Evolutionary conservation across 2,329 filamentous ascomycete genomes (phyloP), one percentile per base, ranked within the genome.

Genomic region (Cladosporium sp.): DNA sequence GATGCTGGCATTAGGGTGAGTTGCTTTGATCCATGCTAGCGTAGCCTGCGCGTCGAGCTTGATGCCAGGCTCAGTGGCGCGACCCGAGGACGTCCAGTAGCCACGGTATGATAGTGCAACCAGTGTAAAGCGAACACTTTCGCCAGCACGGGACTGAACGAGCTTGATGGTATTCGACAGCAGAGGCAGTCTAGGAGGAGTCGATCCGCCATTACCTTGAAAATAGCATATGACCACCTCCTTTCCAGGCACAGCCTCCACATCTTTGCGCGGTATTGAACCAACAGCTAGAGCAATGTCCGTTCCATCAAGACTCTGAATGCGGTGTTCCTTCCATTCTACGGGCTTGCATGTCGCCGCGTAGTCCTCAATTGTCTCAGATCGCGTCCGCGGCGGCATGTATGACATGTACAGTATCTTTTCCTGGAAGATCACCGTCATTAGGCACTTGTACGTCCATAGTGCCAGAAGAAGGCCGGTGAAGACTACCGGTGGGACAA

Each of bases 391-490:
- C 2, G 86, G 86, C 14, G 86, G 86, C 46, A 90, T 70, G 43
- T 84, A 85, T 0, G 87, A 85, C 73, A 89, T 89, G 69, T 90
- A 91, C 54, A 91, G 86, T 64, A 91, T 88, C 64, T 85, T 85
- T 63, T 91, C 88, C 69, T 91, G 87, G 65, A 90, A 86, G 4
- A 86, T 60, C 28, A 92, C 75, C 71, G 90, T 81, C 82, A 89
- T 87, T 49, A 82, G 68, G 63, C 86, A 89, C 68, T 81, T 81
- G 68, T 78, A 79, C 1, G 71, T 67, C 77, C 77, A 91, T 11
- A 91, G 72, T 3, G 77, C 77, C 14, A 87, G 61, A 3, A 87
- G 74, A 34, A 91, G 74, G 1, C 84, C 82, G 11, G 74, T 66
- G 63, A 89, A 90, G 41, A 88, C 73, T 6, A 79, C 63, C 0